Conservation (phyloP, 75 land plant species). For the Pinus albicaulis region DNA sequence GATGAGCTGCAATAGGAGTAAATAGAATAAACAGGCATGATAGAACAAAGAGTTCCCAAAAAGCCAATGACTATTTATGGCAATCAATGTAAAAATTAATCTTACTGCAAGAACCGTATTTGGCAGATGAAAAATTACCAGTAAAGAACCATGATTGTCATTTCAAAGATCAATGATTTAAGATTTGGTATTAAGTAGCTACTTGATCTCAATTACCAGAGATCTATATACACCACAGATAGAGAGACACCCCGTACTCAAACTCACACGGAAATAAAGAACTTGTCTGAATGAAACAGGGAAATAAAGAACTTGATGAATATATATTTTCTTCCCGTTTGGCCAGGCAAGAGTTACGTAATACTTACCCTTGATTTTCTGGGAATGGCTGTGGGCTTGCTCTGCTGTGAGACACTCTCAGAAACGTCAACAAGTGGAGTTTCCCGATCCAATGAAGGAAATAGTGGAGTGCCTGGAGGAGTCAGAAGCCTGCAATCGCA, state of each 20-base stretch:
- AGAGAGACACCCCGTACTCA: background rate
- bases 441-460: conserved; percentile 84
- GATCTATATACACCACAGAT: background rate
- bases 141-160: background rate
- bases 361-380: conserved; percentile 41
- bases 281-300: background rate
- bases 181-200: background rate
- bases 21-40: background rate
- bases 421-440: conserved; percentile 30
- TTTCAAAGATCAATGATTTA: background rate
- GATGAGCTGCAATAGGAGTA: background rate
- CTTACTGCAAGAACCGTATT: background rate
- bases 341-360: background rate
- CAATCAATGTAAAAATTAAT: background rate
- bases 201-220: background rate
- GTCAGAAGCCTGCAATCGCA: conserved; percentile 69
- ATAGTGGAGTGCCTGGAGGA: conserved; percentile 93
- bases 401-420: conserved; percentile 41
- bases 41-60: background rate
- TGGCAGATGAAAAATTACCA: background rate
- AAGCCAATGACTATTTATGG: background rate
- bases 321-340: background rate
- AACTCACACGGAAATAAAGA: background rate
- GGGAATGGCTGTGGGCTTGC: conserved; percentile 46
- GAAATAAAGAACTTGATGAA: background rate